Percentiles rank a stretch among this genome's conserved stretches.
These are phyloP conservation scores for Lolium rigidum DNA, from an alignment of 176 grass and related monocot genomes.

Conservation along the genomic window DNA sequence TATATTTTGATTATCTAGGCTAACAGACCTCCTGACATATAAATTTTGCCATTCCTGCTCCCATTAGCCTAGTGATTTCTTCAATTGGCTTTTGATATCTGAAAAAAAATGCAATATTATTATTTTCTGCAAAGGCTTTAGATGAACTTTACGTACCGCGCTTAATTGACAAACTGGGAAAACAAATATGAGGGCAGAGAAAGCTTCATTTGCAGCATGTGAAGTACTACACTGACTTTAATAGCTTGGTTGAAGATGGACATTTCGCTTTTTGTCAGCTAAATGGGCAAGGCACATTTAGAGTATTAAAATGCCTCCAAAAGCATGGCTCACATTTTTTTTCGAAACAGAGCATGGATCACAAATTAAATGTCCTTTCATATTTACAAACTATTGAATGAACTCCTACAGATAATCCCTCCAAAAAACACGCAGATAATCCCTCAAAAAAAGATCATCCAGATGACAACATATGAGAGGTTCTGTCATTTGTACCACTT, in stretches of 20 bases:
- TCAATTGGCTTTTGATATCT: slow-evolving; percentile 93
- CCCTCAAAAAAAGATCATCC: too few species aligned
- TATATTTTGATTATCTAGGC: slow-evolving; percentile 12
- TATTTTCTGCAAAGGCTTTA: slow-evolving; percentile 26
- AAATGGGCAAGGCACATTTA: background rate
- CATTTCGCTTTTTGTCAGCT: background rate
- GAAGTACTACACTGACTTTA: background rate
- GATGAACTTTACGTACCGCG: background rate
- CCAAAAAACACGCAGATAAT: background rate
- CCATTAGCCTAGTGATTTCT: slow-evolving; percentile 92
- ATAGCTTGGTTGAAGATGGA: slow-evolving; percentile 12
- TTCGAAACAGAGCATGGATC: background rate
- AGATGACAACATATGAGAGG: background rate
- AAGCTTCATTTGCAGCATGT: slow-evolving; percentile 8
- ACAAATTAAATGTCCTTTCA: background rate
- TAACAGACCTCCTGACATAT: slow-evolving; percentile 89
- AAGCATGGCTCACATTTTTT: background rate
- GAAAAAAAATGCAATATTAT: slow-evolving; percentile 17
- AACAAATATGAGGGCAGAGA: background rate
- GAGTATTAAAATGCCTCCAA: background rate
- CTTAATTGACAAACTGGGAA: background rate
- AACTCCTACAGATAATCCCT: background rate
- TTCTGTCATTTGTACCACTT: background rate
- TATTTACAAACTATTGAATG: background rate
- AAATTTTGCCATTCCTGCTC: slow-evolving; percentile 95